Conservation (phyloP, 768 basidiomycete genomes). For the Porphyrellus cyaneotinctus region DNA sequence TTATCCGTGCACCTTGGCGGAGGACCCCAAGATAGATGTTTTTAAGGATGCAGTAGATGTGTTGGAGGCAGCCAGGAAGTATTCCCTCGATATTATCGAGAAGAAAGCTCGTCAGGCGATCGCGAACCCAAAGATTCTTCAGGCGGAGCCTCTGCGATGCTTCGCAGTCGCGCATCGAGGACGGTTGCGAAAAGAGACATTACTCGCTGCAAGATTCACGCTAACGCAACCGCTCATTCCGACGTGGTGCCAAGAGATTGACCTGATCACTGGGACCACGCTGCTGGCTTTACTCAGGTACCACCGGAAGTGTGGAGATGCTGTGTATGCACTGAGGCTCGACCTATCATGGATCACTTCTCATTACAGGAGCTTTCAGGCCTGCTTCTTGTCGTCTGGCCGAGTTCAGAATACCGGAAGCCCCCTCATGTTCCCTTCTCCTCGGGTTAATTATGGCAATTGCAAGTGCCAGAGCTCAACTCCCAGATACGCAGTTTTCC, state of each 20-base stretch:
- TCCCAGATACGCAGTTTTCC: background rate
- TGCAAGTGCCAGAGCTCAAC: no score
- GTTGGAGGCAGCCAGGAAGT: background rate
- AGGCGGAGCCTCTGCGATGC: background rate
- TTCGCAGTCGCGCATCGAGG: background rate
- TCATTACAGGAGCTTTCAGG: background rate
- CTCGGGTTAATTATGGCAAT: background rate
- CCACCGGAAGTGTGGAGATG: conserved; percentile 14
- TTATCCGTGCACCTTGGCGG: conserved; percentile 9
- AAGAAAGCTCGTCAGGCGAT: background rate
- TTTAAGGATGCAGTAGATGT: background rate
- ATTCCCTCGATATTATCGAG: background rate
- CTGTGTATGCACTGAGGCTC: conserved; percentile 1
- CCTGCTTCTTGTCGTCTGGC: conserved; percentile 8
- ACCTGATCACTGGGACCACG: conserved; percentile 21
- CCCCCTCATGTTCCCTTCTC: no score
- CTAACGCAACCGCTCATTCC: conserved; percentile 24
- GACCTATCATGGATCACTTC: conserved; percentile 12
- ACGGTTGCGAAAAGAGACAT: background rate
- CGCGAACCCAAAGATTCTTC: background rate
- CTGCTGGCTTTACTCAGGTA: conserved; percentile 25
- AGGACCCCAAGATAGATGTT: background rate
- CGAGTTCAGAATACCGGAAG: no score
- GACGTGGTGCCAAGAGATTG: conserved; percentile 24
- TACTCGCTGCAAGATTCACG: conserved; percentile 9